Evolutionary conservation across 2,329 filamentous ascomycete genomes (phyloP).

Genomic region (Aspergillus fijiensis): DNA sequence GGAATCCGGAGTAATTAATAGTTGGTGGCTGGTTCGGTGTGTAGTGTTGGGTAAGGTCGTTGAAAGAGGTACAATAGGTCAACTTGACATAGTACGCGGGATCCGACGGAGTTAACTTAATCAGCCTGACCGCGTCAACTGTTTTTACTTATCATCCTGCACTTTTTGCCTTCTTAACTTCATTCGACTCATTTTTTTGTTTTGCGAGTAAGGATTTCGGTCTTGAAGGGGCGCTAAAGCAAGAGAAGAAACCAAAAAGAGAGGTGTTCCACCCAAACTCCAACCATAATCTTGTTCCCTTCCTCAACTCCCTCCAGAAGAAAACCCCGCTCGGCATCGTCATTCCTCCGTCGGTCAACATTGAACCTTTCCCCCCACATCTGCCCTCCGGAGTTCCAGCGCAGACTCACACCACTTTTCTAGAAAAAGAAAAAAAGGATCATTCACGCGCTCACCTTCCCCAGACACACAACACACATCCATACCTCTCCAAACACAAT

Average conservation of each 20-base stretch:
- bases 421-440: background rate
- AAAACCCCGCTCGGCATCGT: background rate
- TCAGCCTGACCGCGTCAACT: too few species aligned
- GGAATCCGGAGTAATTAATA: background rate
- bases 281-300: too few species aligned
- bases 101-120: too few species aligned
- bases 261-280: background rate
- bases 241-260: background rate
- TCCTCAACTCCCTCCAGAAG: too few species aligned
- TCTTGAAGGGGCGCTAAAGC: too few species aligned
- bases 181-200: too few species aligned
- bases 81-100: too few species aligned
- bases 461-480: background rate
- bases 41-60: too few species aligned
- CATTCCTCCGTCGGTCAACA: conserved; percentile 2
- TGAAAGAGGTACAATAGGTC: too few species aligned
- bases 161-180: too few species aligned
- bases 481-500: conserved; percentile 4
- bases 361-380: background rate
- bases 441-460: background rate
- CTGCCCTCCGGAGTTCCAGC: background rate
- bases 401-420: background rate
- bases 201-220: too few species aligned
- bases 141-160: too few species aligned
- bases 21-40: background rate